Evolutionary conservation across 257 asterid genomes (phyloP), one percentile per base, ranked within the genome.

Genomic region (Leonotis leonurus): DNA sequence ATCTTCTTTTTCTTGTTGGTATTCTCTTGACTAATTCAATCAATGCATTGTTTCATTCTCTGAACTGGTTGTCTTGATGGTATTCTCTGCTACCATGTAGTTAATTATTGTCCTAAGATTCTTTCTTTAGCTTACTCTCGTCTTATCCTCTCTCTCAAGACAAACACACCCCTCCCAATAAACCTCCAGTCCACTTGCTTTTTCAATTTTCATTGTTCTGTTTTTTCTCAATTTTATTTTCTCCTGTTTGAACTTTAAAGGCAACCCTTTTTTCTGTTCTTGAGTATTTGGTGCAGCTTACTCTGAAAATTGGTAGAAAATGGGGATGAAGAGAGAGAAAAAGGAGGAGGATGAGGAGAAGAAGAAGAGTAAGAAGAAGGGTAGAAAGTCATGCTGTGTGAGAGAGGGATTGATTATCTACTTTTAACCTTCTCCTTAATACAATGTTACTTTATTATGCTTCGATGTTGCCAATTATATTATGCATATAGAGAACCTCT

Each of bases 331-430:
- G 64, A 64, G 62, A 63, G 83, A 71, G 39, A 60, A 58, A 24
- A 49, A n/a, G n/a, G n/a, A n/a, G n/a, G n/a, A 59, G 62, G 64
- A 48, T 48, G 62, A 24, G 26, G 20, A 56, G 63, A 20, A 50
- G 68, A 29, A 71, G 32, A 71, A 56, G 72, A 69, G 24, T 29
- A 51, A 16, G 59, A 69, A 33, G 33, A 51, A 16, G 59, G 56
- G 78, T 21, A 80, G 88, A 71, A 30, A 24, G 57, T 62, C 89
- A 30, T 85, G 94, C 53, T 83, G 89, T 69, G 82, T 54, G 12
- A 81, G 66, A 66, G 86, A 70, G 30, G 80, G 64, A 14, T 64
- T 85, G 25, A 16, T 25, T 58, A 60, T 26, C 8, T 45, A 9
- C 40, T 45, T 22, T 26, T 45, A 36, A 22, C 39, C 43, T 9